These are phyloP conservation scores for Isatis tinctoria DNA, from an alignment of 345 rosid genomes.

Conservation along the genomic window DNA sequence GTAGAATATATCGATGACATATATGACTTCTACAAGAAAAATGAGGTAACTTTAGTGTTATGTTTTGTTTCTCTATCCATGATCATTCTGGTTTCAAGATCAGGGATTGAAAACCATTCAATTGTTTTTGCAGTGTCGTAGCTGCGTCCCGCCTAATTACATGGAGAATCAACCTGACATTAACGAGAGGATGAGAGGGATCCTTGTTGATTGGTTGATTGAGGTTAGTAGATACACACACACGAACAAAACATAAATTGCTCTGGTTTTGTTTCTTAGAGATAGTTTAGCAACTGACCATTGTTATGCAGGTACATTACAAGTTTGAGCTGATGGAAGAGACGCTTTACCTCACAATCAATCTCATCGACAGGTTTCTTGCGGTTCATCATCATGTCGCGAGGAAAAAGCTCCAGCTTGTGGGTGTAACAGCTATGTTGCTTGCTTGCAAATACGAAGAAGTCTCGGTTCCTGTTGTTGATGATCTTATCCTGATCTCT, in stretches of 20 bases:
- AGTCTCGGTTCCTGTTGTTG: conserved; percentile 91
- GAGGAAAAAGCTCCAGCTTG: conserved; percentile 94
- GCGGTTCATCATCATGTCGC: conserved; percentile 45
- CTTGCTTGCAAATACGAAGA: conserved; percentile 99
- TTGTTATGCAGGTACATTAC: conserved; percentile 77
- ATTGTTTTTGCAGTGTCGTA: conserved; percentile 43
- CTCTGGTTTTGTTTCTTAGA: background rate
- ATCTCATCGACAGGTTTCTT: conserved; percentile 86
- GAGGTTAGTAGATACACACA: conserved; percentile 44
- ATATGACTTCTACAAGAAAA: conserved; percentile 58
- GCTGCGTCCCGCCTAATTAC: conserved; percentile 56
- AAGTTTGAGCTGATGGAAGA: conserved; percentile 98
- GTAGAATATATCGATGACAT: conserved; percentile 79
- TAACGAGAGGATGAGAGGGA: conserved; percentile 91
- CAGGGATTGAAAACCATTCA: background rate
- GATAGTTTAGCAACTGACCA: background rate
- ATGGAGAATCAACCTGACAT: conserved; percentile 73
- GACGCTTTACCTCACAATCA: conserved; percentile 85
- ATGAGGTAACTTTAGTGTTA: conserved; percentile 50
- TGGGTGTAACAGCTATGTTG: conserved; percentile 92
- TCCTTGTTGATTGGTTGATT: conserved; percentile 88
- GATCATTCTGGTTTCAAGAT: background rate
- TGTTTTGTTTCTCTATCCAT: background rate
- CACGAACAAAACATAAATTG: background rate
- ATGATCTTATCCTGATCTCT: conserved; percentile 86